These are phyloP conservation scores for Yarrowia sp. DNA, from an alignment of 805 yeast genomes.

Conservation along the genomic window DNA sequence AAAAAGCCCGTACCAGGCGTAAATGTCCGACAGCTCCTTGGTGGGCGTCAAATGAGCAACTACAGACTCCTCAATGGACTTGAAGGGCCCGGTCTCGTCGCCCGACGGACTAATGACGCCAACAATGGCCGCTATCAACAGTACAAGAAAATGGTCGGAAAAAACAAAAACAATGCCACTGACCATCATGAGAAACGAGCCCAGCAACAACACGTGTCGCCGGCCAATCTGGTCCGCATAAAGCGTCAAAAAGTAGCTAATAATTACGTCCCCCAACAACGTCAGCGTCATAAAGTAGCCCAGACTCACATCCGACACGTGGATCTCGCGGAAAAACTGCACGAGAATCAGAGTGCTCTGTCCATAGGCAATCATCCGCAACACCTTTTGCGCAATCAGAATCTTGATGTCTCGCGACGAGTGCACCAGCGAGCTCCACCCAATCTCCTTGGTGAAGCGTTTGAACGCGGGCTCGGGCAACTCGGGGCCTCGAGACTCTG, in stretches of 20 bases:
- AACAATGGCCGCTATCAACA: conserved; percentile 43
- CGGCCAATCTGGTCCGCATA: conserved; percentile 50
- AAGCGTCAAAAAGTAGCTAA: conserved; percentile 47
- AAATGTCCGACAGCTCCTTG: conserved; percentile 50
- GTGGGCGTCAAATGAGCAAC: conserved; percentile 47
- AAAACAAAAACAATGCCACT: conserved; percentile 45
- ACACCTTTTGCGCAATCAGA: conserved; percentile 22
- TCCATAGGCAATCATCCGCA: conserved; percentile 41
- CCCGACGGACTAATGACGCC: conserved; percentile 61
- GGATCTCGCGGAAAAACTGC: conserved; percentile 44
- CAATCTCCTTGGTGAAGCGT: conserved; percentile 2
- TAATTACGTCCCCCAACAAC: conserved; percentile 49
- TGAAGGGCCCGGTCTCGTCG: conserved; percentile 56
- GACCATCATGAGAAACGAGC: conserved; percentile 43
- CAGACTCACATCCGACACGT: conserved; percentile 43
- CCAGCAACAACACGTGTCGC: conserved; percentile 40
- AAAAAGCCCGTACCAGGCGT: conserved; percentile 54
- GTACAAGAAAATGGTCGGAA: conserved; percentile 37
- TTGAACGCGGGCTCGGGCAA: not conserved
- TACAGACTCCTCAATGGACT: conserved; percentile 54
- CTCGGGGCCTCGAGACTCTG: conserved; percentile 4
- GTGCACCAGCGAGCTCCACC: not conserved
- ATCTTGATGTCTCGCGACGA: conserved; percentile 17
- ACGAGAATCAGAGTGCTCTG: conserved; percentile 43
- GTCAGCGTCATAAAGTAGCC: conserved; percentile 52